These are phyloP conservation scores for Rehmannia glutinosa DNA, from an alignment of 257 asterid species.

Conservation along the genomic window DNA sequence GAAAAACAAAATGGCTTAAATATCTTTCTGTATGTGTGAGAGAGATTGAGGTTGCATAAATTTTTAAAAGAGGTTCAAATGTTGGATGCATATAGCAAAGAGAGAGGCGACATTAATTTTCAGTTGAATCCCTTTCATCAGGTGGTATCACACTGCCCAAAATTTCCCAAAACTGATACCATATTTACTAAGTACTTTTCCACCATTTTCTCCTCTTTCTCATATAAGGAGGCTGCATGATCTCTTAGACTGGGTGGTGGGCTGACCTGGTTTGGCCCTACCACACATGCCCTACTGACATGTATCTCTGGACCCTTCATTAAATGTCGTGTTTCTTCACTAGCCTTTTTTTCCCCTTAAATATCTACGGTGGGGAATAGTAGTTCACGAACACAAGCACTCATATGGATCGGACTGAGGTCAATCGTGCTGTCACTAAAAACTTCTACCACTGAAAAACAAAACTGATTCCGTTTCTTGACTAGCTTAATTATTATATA, in stretches of 20 bases:
- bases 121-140: conserved; percentile 8
- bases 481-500: too few species aligned
- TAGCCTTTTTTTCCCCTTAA: too few species aligned
- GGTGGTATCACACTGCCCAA: conserved; percentile 2
- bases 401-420: too few species aligned
- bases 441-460: too few species aligned
- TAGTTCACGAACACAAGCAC: too few species aligned
- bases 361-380: too few species aligned
- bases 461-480: too few species aligned
- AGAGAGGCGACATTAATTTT: not conserved
- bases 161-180: conserved; percentile 6
- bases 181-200: not conserved
- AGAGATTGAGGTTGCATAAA: not conserved
- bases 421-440: too few species aligned
- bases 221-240: conserved; percentile 11
- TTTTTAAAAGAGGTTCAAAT: not conserved
- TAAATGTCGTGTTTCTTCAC: not conserved
- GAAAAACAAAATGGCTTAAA: too few species aligned
- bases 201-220: conserved; percentile 8
- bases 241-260: not conserved
- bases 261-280: conserved; percentile 6
- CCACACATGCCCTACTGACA: conserved; percentile 10
- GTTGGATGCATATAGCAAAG: not conserved
- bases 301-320: conserved; percentile 16
- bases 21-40: too few species aligned